Base-by-base conservation (phyloP, 2,329 filamentous ascomycete species). In the Penicillium capsulatum region DNA sequence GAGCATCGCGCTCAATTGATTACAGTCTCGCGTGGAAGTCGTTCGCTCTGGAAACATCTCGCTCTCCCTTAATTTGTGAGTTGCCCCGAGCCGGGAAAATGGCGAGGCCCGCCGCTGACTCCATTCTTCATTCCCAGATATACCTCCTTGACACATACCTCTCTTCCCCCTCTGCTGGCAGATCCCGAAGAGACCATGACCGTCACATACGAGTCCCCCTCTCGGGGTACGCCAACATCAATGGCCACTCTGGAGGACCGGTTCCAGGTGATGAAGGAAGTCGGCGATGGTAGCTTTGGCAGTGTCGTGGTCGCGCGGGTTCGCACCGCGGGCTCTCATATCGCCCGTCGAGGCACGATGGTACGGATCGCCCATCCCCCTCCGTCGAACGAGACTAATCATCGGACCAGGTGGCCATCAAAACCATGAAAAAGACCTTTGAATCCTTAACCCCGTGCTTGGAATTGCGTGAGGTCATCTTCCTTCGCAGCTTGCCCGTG, bases 341-440 rank as follows among this genome's bases (percentile, higher is more conserved):
- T 95, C 50, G 91, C 91, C 58, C 84, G 89, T 54, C 79, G 90
- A 64, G 91, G 91, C 54, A 95, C 90, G 42, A 80, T 97, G 74
- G 91, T 97, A 81, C 75, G 83, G 74, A 10, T 15, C 42, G 19
- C 19, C 19, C 5, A 5, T 19, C 32, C n/a, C 14, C 14, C 16
- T 28, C 30, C 29, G 4, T 20, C n/a, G n/a, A n/a, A 24, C 28
- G n/a, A 46, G 34, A 47, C 53, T 34, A 50, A 48, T 31, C 5
- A 31, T 22, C 45, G n/a, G 41, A 40, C 29, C 44, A 97, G 92
- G 86, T 98, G 58, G 92, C 92, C 30, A 96, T 98, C 71, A 98
- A 98, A 71, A 97, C 92, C 4, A 98, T 98, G 92, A 98, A 98
- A 77, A 98, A 98, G 79, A 90, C 85, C 0, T 98, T 97, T 58